A percentile compares a stretch with the other conserved stretches of the same genome.
Conservation (phyloP, 768 basidiomycete genomes). For the Mrakia gelida region DNA sequence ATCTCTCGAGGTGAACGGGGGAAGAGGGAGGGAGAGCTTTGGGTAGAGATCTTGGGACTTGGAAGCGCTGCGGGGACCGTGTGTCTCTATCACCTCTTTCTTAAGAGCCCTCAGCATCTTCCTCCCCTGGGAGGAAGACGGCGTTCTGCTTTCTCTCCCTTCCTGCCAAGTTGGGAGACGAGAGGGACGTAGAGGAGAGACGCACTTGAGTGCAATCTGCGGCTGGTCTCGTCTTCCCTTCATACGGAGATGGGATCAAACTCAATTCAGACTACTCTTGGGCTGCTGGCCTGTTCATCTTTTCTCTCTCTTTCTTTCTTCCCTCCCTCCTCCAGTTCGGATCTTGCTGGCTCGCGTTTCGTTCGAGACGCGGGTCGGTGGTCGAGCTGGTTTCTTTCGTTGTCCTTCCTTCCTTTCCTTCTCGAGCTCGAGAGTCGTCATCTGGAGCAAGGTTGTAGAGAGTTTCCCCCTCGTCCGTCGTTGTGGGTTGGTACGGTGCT, state of each 20-base stretch:
- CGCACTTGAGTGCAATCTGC: constrained; percentile 67
- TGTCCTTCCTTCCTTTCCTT: too few species aligned
- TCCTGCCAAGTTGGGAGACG: neutral
- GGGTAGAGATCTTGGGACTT: constrained; percentile 50
- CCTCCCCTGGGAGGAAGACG: neutral
- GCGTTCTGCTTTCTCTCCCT: constrained; percentile 2
- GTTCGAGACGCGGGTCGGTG: neutral
- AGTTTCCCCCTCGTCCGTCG: too few species aligned
- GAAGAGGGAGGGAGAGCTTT: constrained; percentile 43
- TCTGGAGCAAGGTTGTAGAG: too few species aligned
- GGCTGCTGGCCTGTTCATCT: neutral
- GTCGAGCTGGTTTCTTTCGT: neutral
- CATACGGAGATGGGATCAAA: neutral
- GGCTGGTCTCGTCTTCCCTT: constrained; percentile 28
- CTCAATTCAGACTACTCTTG: neutral
- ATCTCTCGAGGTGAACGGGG: neutral
- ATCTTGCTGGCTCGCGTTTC: constrained; percentile 71
- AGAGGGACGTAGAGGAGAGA: constrained; percentile 42
- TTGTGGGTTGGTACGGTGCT: too few species aligned
- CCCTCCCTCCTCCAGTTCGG: constrained; percentile 85
- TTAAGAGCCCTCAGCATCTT: constrained; percentile 24
- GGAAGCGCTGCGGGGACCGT: constrained; percentile 58
- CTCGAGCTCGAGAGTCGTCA: too few species aligned
- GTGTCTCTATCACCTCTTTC: neutral
- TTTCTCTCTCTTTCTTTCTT: neutral